Conservation (phyloP, 139 green algal genomes). For the Limnomonas spitsbergensis region DNA sequence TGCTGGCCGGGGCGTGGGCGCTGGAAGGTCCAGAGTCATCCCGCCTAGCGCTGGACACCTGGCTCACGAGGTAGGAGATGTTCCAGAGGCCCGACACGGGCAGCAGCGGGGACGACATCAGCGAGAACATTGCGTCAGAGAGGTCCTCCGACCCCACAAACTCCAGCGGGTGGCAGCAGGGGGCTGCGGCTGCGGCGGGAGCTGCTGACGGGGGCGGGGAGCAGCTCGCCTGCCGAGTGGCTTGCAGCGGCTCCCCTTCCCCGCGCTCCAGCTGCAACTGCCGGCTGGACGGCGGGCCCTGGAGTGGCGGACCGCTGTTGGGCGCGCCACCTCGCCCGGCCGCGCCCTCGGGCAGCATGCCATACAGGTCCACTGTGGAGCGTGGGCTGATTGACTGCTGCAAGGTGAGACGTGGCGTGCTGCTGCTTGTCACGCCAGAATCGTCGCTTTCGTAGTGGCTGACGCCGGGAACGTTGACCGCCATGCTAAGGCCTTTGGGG, state of each 20-base stretch:
- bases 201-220: background rate
- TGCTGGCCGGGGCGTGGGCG: no score
- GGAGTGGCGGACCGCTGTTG: background rate
- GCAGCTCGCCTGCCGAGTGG: background rate
- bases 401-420: no score
- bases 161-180: background rate
- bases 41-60: slow-evolving; percentile 6
- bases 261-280: background rate
- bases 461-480: no score
- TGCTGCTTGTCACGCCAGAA: no score
- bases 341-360: background rate
- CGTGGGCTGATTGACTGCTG: background rate
- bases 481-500: no score
- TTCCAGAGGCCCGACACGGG: slow-evolving; percentile 48
- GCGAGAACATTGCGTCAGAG: slow-evolving; percentile 39
- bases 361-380: background rate
- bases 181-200: background rate
- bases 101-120: slow-evolving; percentile 47
- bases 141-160: slow-evolving; percentile 26
- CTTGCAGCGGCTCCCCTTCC: background rate
- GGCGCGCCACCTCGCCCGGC: background rate
- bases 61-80: slow-evolving; percentile 50
- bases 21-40: no score
- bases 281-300: background rate
- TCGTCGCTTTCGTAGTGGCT: no score